Percentiles rank a stretch among this genome's conserved stretches.
phyloP scores from a whole-genome alignment of 805 yeast genomes.

The Candida rishiriensis region DNA sequence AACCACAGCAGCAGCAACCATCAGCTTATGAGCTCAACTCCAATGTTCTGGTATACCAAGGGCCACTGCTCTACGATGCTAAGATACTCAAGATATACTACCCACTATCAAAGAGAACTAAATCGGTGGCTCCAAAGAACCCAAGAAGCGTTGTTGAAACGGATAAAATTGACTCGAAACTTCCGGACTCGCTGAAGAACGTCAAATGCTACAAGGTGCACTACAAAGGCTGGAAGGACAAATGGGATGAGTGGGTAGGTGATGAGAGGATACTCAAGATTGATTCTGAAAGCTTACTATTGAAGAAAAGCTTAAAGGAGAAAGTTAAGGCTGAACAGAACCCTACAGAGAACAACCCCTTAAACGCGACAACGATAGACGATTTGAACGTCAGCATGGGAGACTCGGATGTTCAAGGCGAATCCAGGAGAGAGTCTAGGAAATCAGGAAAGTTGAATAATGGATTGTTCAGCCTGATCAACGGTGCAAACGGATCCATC shows the following conservation, averaged over 20 bases:
- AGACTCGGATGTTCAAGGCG: neutral
- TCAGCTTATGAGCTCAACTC: slow-evolving; percentile 17
- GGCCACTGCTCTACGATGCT: slow-evolving; percentile 87
- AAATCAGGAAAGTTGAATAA: neutral
- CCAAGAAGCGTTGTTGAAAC: slow-evolving; percentile 6
- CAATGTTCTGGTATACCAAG: slow-evolving; percentile 77
- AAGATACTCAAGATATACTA: slow-evolving; percentile 64
- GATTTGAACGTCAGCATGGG: neutral
- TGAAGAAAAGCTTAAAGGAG: slow-evolving; percentile 56
- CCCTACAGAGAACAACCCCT: neutral
- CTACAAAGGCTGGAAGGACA: slow-evolving; percentile 91
- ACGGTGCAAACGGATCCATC: neutral
- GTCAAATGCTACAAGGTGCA: slow-evolving; percentile 58
- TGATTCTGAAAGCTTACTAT: slow-evolving; percentile 61
- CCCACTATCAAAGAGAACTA: slow-evolving; percentile 40
- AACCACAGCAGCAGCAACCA: neutral
- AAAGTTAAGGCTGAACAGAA: slow-evolving; percentile 12
- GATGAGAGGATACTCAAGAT: slow-evolving; percentile 60
- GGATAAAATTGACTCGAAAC: slow-evolving; percentile 12
- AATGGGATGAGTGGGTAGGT: slow-evolving; percentile 97
- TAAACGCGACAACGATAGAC: slow-evolving; percentile 3
- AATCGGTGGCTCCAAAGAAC: slow-evolving; percentile 24
- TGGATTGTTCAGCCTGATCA: no score
- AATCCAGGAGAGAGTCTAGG: neutral
- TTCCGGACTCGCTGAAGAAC: slow-evolving; percentile 15